Evolutionary conservation across 169 alveolate species (phyloP).

Genomic region (Theileria sp.): DNA sequence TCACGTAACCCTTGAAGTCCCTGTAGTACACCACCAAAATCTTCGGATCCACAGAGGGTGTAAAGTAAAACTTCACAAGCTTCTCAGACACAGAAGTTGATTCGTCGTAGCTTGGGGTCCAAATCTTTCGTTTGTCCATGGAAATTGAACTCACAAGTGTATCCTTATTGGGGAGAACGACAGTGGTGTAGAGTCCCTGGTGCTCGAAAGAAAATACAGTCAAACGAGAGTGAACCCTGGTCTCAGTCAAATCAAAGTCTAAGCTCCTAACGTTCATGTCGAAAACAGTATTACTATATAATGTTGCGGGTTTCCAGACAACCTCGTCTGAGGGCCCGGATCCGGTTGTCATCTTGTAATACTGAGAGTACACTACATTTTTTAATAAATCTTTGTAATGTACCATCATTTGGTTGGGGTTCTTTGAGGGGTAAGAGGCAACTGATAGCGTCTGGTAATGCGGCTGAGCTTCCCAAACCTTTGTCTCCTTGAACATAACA

Average conservation of each 20-base stretch:
- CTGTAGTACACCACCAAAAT: slow-evolving; percentile 7
- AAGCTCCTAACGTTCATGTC: background rate
- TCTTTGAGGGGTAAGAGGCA: background rate
- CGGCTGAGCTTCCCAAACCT: background rate
- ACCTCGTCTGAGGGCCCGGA: background rate
- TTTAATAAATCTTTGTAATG: background rate
- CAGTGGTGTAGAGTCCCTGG: background rate
- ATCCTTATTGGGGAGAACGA: background rate
- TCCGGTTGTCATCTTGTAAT: background rate
- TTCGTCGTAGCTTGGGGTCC: background rate
- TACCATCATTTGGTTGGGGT: background rate
- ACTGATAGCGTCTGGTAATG: background rate
- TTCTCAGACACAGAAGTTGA: background rate
- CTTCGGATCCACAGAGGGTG: background rate
- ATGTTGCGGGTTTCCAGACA: background rate
- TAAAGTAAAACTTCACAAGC: slow-evolving; percentile 6
- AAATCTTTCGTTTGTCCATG: background rate
- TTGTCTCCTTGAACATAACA: background rate
- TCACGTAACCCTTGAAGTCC: background rate
- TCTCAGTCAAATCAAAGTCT: background rate
- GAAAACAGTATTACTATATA: background rate
- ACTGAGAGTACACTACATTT: background rate
- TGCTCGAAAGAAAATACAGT: background rate
- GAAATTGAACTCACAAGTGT: background rate
- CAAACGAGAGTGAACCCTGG: background rate